Percentiles rank a stretch among this genome's conserved stretches.
phyloP scores from a whole-genome alignment of 2,329 filamentous ascomycete genomes.

The Aspergillus arachidicola region DNA sequence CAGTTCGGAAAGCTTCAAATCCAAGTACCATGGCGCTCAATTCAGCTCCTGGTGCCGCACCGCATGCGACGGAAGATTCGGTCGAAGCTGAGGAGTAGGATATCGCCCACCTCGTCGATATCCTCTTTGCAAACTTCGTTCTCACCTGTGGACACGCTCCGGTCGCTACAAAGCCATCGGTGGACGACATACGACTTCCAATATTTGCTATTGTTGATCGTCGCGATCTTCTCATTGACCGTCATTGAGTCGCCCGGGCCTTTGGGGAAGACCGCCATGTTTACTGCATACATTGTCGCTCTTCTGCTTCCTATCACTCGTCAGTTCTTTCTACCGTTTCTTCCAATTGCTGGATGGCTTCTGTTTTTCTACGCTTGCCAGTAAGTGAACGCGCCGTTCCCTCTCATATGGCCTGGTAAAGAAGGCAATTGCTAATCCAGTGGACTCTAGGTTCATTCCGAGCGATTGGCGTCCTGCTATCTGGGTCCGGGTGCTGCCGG shows the following conservation, averaged over 20 bases:
- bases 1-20: slow-evolving; percentile 50
- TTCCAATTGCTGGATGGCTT: slow-evolving; percentile 83
- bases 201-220: slow-evolving; percentile 72
- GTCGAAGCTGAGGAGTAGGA: slow-evolving; percentile 67
- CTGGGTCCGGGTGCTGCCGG: slow-evolving; percentile 91
- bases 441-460: slow-evolving; percentile 74
- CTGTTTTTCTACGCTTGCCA: slow-evolving; percentile 91
- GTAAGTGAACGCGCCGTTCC: slow-evolving; percentile 58
- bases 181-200: slow-evolving; percentile 86
- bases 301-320: slow-evolving; percentile 80
- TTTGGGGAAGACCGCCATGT: slow-evolving; percentile 72
- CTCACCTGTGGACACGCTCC: slow-evolving; percentile 75
- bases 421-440: slow-evolving; percentile 21
- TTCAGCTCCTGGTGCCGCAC: slow-evolving; percentile 60
- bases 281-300: slow-evolving; percentile 68
- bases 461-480: slow-evolving; percentile 87
- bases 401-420: background rate
- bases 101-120: slow-evolving; percentile 71
- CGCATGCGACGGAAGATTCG: slow-evolving; percentile 68
- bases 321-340: slow-evolving; percentile 87
- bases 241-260: slow-evolving; percentile 80
- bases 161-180: slow-evolving; percentile 72
- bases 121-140: slow-evolving; percentile 79
- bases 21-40: slow-evolving; percentile 53
- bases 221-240: slow-evolving; percentile 80